phyloP scores from a whole-genome alignment of 441 rosid genomes.

The Eutrema salsugineum region DNA sequence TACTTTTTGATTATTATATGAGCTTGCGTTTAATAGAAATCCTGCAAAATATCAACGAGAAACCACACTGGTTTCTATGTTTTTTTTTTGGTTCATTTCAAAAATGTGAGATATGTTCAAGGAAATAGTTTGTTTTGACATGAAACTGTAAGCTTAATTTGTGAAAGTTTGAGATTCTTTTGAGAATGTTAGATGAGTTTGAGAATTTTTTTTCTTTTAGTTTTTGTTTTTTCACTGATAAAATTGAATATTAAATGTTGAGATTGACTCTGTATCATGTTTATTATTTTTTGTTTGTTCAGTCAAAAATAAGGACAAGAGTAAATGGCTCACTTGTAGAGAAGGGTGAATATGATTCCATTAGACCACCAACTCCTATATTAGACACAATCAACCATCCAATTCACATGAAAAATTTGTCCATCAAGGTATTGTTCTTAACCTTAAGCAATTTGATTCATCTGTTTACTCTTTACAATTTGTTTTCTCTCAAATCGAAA shows the following conservation, averaged over 20 bases:
- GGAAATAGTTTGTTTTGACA: neutral
- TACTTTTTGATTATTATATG: neutral
- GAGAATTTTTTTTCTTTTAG: neutral
- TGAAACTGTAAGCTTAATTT: neutral
- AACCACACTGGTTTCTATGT: neutral
- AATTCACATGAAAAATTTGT: constrained; percentile 77
- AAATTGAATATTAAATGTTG: neutral
- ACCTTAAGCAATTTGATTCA: neutral
- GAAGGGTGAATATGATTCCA: constrained; percentile 52
- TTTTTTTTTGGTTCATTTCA: neutral
- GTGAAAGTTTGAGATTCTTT: neutral
- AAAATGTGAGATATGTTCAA: neutral
- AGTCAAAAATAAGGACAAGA: neutral
- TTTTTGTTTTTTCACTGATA: neutral
- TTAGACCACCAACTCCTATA: constrained; percentile 71
- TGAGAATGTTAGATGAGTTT: too few relatives aligned
- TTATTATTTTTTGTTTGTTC: neutral
- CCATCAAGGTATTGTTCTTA: constrained; percentile 43
- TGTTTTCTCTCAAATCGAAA: neutral
- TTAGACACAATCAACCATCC: constrained; percentile 80
- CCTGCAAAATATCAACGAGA: neutral
- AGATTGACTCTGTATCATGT: neutral
- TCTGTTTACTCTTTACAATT: neutral
- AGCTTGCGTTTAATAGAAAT: neutral
- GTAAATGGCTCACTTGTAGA: constrained; percentile 58